Evolutionary conservation across 1,139 yeast species (phyloP), one percentile per base, ranked within the genome.

Genomic region (Suhomyces terraborum): DNA sequence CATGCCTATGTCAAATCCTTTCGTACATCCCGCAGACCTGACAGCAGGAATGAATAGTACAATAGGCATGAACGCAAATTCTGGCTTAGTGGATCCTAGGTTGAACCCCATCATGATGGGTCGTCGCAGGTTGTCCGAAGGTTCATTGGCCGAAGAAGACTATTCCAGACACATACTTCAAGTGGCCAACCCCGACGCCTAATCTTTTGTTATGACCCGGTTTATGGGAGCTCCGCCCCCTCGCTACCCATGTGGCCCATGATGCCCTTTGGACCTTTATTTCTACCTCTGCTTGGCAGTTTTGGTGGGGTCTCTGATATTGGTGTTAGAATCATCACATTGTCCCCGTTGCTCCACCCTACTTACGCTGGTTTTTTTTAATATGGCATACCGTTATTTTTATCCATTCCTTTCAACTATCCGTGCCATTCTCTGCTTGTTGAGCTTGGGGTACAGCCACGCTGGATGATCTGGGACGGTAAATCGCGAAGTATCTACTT

Each of bases 111-210:
- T 78, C 35, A 79, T 84, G 82, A 69, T 84, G 62, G 88, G 88
- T 19, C 80, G 87, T 59, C 77, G 88, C 47, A 72, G 94, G 48
- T 66, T 84, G 43, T 77, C 84, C 45, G 89, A 84, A 55, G 91
- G 89, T 10, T 77, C 86, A 18, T 69, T 85, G 47, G 91, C 88
- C 10, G 94, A 85, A 58, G 89, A 84, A 49, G 93, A 85, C 59
- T 84, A 84, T 62, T 75, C 84, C 36, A 72, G 89, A 51, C 84
- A 84, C 62, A 79, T 84, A 23, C 67, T 85, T 42, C 80, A 83
- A 47, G 91, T 85, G 19, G 84, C 89, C 32, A 85, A 84, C 55
- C 89, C 91, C 8, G 88, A 82, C 56, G 40, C 38, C 3, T 42
- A 25, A 29, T 9, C 23, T 25, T 12, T 24, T 14, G 8, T 35